Percentiles rank a stretch among this genome's conserved stretches.
phyloP scores from a whole-genome alignment of 2,329 filamentous ascomycete genomes.

The Beauveria caledonica region DNA sequence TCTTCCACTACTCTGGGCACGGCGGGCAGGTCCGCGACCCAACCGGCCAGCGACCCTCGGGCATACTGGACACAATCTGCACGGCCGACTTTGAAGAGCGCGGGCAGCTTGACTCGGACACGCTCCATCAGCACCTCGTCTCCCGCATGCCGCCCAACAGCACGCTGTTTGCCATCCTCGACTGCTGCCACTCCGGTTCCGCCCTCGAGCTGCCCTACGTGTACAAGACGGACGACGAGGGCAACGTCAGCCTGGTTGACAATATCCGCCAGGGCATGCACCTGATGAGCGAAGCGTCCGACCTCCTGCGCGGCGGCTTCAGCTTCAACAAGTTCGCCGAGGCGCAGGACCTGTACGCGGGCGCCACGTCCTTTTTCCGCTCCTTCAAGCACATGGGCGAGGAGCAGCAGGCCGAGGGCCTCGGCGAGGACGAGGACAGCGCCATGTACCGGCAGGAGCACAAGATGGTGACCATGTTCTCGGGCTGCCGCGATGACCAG shows the following conservation, averaged over 20 bases:
- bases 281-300: slow-evolving; percentile 7
- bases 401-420: slow-evolving; percentile 2
- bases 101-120: slow-evolving; percentile 49
- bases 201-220: slow-evolving; percentile 50
- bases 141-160: slow-evolving; percentile 56
- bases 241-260: slow-evolving; percentile 9
- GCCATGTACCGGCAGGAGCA: slow-evolving; percentile 9
- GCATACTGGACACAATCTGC: slow-evolving; percentile 49
- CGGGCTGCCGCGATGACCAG: slow-evolving; percentile 80
- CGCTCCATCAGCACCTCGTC: slow-evolving; percentile 58
- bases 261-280: slow-evolving; percentile 5
- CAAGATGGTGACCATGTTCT: slow-evolving; percentile 70
- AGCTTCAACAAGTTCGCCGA: slow-evolving; percentile 10
- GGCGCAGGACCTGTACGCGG: slow-evolving; percentile 10
- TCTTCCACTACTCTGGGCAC: slow-evolving; percentile 52
- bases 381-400: slow-evolving; percentile 10
- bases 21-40: slow-evolving; percentile 46
- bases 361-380: slow-evolving; percentile 10
- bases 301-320: slow-evolving; percentile 6
- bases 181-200: slow-evolving; percentile 50
- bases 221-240: slow-evolving; percentile 26
- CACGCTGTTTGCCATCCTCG: slow-evolving; percentile 48
- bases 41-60: slow-evolving; percentile 51
- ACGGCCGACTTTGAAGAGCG: slow-evolving; percentile 46
- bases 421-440: neutral